phyloP scores from a whole-genome alignment of 192 early-diverging fungal species.

The Rhizophagus prolifer region DNA sequence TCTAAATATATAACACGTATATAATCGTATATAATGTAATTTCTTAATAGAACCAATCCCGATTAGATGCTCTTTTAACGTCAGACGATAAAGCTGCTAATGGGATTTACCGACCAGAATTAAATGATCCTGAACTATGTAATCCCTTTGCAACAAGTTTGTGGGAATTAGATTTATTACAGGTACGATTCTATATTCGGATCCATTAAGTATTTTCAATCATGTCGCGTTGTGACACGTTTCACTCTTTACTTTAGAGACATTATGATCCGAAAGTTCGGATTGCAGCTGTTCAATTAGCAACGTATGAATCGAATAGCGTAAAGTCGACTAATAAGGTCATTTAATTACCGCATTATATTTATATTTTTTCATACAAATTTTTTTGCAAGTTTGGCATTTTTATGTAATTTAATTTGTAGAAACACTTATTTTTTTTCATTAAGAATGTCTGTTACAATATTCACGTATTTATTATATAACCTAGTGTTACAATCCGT shows the following conservation, averaged over 20 bases:
- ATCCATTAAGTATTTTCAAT: background rate
- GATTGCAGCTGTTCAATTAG: conserved; percentile 42
- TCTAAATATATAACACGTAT: no score
- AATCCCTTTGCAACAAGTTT: conserved; percentile 92
- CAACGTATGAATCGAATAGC: background rate
- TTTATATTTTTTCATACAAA: no score
- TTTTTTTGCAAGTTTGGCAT: no score
- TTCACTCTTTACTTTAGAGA: conserved; percentile 34
- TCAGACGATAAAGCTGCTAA: conserved; percentile 59
- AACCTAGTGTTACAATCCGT: no score
- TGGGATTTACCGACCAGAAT: conserved; percentile 74
- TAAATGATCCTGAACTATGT: conserved; percentile 92
- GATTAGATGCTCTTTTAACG: conserved; percentile 51
- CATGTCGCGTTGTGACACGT: background rate
- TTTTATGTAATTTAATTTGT: no score
- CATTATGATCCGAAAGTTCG: conserved; percentile 61
- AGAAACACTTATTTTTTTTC: no score
- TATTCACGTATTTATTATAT: no score
- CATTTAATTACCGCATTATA: background rate
- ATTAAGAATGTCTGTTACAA: no score
- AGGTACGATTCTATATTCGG: conserved; percentile 51
- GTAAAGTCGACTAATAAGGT: background rate
- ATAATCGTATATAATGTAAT: no score
- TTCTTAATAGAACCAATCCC: conserved; percentile 46
- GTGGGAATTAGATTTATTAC: conserved; percentile 82